phyloP scores from a whole-genome alignment of 306 rosid genomes.

The Vigna radiata region DNA sequence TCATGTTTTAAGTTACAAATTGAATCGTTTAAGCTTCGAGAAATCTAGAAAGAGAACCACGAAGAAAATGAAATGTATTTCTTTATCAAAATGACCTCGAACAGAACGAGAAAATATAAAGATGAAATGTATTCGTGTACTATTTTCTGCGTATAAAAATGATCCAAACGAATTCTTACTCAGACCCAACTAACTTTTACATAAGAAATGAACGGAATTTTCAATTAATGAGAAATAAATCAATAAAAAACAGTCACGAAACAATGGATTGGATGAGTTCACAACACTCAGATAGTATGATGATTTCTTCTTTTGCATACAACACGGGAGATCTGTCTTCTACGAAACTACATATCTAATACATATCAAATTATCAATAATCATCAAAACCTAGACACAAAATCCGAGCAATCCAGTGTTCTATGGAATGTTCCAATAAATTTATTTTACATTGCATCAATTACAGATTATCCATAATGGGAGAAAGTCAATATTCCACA shows the following conservation, averaged over 20 bases:
- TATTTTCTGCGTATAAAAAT: too few species aligned
- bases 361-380: not conserved
- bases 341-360: too few species aligned
- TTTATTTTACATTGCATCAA: conserved; percentile 19
- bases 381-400: not conserved
- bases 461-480: too few species aligned
- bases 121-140: too few species aligned
- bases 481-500: too few species aligned
- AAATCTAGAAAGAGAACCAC: not conserved
- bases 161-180: too few species aligned
- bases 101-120: too few species aligned
- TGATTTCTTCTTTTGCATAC: too few species aligned
- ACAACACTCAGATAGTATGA: too few species aligned
- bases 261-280: too few species aligned
- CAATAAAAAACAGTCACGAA: not conserved
- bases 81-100: too few species aligned
- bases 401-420: not conserved
- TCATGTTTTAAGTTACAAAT: not conserved
- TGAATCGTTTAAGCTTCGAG: not conserved
- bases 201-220: not conserved
- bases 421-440: not conserved
- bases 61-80: not conserved
- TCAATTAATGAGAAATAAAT: not conserved
- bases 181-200: too few species aligned
- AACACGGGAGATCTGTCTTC: not conserved